phyloP scores from a whole-genome alignment of 1,284 basidiomycete genomes.

The Puccinia horiana region DNA sequence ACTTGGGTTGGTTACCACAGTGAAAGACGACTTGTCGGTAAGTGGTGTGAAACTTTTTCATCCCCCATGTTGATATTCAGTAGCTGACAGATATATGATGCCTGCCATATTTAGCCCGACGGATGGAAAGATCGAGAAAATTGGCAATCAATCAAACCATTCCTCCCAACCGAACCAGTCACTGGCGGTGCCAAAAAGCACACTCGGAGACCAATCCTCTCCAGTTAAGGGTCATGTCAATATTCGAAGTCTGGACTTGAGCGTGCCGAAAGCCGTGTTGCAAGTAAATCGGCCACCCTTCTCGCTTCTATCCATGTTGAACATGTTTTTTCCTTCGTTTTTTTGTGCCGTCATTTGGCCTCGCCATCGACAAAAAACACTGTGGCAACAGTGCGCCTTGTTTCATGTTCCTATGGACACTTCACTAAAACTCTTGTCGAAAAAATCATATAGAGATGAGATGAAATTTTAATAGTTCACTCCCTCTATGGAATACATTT shows the following conservation, averaged over 20 bases:
- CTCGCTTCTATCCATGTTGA: background rate
- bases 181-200: background rate
- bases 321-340: background rate
- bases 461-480: too few relatives aligned
- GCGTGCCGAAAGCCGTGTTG: too few relatives aligned
- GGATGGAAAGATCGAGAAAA: conserved; percentile 11
- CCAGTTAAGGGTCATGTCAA: background rate
- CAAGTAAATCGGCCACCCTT: background rate
- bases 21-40: background rate
- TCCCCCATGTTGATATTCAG: too few relatives aligned
- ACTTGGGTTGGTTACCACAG: conserved; percentile 5
- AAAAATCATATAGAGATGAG: too few relatives aligned
- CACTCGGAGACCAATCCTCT: background rate
- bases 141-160: conserved; percentile 14
- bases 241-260: too few relatives aligned
- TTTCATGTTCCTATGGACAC: background rate
- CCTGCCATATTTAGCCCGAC: background rate
- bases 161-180: background rate
- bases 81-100: background rate
- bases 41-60: background rate
- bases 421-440: too few relatives aligned
- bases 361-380: background rate
- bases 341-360: background rate
- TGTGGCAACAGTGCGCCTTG: background rate
- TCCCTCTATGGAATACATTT: too few relatives aligned